Evolutionary conservation across 441 rosid species (phyloP).

Genomic region (Euphorbia schlechtendalii): DNA sequence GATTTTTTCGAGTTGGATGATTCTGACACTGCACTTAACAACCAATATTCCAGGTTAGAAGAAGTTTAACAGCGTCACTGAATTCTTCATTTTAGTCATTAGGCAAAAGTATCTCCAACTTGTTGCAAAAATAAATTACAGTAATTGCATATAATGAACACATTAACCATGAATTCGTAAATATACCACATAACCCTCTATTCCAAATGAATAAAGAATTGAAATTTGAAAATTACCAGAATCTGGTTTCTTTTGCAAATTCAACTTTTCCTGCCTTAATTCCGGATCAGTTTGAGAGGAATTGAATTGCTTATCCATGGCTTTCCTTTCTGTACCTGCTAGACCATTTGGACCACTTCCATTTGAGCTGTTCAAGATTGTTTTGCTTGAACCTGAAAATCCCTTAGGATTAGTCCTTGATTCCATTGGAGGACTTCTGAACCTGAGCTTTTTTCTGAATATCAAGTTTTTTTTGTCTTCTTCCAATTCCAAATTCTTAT

Average conservation of each 20-base stretch:
- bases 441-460: slow-evolving; percentile 53
- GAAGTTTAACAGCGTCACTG: too few relatives aligned
- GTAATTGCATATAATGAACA: too few relatives aligned
- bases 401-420: slow-evolving; percentile 38
- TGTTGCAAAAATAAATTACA: too few relatives aligned
- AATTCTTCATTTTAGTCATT: too few relatives aligned
- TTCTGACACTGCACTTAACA: too few relatives aligned
- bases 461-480: slow-evolving; percentile 30
- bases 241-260: slow-evolving; percentile 20
- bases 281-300: slow-evolving; percentile 17
- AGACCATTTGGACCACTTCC: slow-evolving; percentile 13
- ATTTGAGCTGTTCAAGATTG: slow-evolving; percentile 5
- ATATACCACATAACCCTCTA: too few relatives aligned
- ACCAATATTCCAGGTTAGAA: too few relatives aligned
- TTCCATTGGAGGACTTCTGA: slow-evolving; percentile 32
- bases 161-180: too few relatives aligned
- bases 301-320: slow-evolving; percentile 12
- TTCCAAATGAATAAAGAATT: too few relatives aligned
- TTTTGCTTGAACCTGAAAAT: slow-evolving; percentile 31
- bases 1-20: too few relatives aligned
- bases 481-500: slow-evolving; percentile 13
- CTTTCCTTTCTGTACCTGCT: slow-evolving; percentile 15
- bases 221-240: slow-evolving; percentile 41
- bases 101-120: too few relatives aligned
- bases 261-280: slow-evolving; percentile 18